Evolutionary conservation across 2,329 filamentous ascomycete genomes (phyloP).

Genomic region (Venturia carpophila): DNA sequence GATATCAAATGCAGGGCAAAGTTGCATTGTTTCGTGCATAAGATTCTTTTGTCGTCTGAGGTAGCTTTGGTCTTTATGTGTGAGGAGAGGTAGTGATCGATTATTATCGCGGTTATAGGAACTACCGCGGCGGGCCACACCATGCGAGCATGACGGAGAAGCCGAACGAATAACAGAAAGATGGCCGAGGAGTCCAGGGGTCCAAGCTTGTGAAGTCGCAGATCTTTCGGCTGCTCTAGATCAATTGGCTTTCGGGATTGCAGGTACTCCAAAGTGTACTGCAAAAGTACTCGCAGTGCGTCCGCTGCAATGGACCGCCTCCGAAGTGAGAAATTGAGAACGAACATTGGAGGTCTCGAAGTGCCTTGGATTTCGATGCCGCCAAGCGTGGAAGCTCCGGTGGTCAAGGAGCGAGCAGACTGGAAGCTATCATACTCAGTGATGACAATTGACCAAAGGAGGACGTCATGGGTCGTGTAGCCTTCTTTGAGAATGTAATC

Average conservation of each 20-base stretch:
- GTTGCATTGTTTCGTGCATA: slow-evolving; percentile 38
- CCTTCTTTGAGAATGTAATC: slow-evolving; percentile 20
- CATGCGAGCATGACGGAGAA: slow-evolving; percentile 44
- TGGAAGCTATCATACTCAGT: neutral
- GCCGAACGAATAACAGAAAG: slow-evolving; percentile 37
- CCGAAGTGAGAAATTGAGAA: slow-evolving; percentile 42
- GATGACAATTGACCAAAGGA: slow-evolving; percentile 18
- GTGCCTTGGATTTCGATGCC: neutral
- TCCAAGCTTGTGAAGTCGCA: neutral
- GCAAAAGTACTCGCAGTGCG: slow-evolving; percentile 37
- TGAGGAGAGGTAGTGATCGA: neutral
- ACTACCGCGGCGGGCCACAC: slow-evolving; percentile 42
- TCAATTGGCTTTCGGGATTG: neutral
- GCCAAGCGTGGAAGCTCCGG: neutral
- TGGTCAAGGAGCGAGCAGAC: neutral
- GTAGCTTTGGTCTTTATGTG: neutral
- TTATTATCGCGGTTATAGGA: slow-evolving; percentile 35
- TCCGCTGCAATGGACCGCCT: slow-evolving; percentile 34
- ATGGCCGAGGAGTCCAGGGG: slow-evolving; percentile 22
- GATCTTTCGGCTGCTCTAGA: neutral
- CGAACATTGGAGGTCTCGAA: slow-evolving; percentile 37
- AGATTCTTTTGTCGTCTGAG: neutral
- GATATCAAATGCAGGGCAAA: slow-evolving; percentile 42
- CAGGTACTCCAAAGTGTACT: slow-evolving; percentile 2
- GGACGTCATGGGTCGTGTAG: slow-evolving; percentile 23